Conservation (phyloP, 164 flowering plant species). For the Nymphaea colorata region DNA sequence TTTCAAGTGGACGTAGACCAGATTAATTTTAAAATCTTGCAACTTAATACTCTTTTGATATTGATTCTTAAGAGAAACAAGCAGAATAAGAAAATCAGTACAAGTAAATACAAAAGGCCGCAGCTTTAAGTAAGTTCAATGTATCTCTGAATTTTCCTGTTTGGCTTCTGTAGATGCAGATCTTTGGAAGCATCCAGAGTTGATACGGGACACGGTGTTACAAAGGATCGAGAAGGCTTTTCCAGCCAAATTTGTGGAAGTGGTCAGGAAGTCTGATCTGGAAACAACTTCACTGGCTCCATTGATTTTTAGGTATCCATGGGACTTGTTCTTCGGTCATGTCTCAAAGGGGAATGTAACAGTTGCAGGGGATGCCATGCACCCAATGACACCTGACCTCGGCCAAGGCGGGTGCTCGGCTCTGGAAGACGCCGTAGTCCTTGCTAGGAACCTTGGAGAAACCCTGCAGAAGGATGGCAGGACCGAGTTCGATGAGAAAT, state of each 20-base stretch:
- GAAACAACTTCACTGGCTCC: background rate
- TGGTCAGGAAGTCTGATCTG: background rate
- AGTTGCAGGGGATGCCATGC: slow-evolving; percentile 13
- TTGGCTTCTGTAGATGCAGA: background rate
- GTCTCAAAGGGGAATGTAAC: background rate
- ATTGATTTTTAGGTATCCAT: slow-evolving; percentile 1
- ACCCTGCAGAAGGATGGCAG: background rate
- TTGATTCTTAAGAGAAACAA: too few species aligned
- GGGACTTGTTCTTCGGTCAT: background rate
- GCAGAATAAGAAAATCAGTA: too few species aligned
- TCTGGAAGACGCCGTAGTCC: slow-evolving; percentile 16
- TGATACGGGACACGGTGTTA: background rate
- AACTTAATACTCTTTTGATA: too few species aligned
- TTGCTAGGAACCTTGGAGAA: slow-evolving; percentile 9
- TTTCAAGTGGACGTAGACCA: too few species aligned
- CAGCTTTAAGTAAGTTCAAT: too few species aligned
- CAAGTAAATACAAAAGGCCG: too few species aligned
- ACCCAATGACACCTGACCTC: slow-evolving; percentile 20
- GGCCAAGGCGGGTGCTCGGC: slow-evolving; percentile 19
- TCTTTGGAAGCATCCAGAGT: background rate
- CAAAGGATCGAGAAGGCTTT: background rate
- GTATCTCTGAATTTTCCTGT: too few species aligned
- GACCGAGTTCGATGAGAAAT: background rate
- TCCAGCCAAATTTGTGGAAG: background rate
- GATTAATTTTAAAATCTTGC: too few species aligned